Conservation (phyloP, 139 green algal genomes). For the Tetradesmus lagerheimii region DNA sequence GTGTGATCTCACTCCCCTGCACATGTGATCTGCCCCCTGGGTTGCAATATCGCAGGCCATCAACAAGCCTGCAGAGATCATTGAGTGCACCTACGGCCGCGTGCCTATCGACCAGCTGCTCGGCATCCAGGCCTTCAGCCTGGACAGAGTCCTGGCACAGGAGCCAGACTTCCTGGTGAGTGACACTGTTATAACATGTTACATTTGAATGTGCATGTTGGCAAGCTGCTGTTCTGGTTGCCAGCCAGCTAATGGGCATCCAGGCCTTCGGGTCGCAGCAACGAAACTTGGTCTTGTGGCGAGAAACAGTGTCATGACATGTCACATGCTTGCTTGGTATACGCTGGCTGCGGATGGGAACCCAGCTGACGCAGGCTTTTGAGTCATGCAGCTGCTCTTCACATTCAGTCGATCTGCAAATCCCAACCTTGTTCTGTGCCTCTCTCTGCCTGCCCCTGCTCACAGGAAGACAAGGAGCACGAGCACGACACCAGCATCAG, state of each 20-base stretch:
- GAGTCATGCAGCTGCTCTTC: too few species aligned
- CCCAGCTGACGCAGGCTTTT: too few species aligned
- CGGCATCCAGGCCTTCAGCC: conserved; percentile 81
- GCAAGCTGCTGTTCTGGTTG: too few species aligned
- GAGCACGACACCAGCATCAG: conserved; percentile 47
- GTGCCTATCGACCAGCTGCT: conserved; percentile 65
- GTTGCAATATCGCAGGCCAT: conserved; percentile 51
- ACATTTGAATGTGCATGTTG: background rate
- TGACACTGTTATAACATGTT: background rate
- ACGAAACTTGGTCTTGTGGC: too few species aligned
- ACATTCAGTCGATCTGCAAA: background rate
- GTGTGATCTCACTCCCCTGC: too few species aligned
- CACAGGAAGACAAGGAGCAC: conserved; percentile 46
- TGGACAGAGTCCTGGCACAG: conserved; percentile 70
- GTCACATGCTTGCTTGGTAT: too few species aligned
- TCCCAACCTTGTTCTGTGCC: background rate
- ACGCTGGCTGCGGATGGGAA: too few species aligned
- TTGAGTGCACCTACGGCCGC: conserved; percentile 66
- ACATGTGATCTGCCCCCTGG: too few species aligned
- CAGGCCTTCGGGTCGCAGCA: too few species aligned
- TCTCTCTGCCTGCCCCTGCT: background rate
- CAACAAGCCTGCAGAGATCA: conserved; percentile 72
- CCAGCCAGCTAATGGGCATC: background rate
- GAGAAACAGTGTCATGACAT: too few species aligned
- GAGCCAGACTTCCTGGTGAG: conserved; percentile 75